Base-by-base conservation (phyloP, 805 yeast genomes). In the Zygoascus tannicola region DNA sequence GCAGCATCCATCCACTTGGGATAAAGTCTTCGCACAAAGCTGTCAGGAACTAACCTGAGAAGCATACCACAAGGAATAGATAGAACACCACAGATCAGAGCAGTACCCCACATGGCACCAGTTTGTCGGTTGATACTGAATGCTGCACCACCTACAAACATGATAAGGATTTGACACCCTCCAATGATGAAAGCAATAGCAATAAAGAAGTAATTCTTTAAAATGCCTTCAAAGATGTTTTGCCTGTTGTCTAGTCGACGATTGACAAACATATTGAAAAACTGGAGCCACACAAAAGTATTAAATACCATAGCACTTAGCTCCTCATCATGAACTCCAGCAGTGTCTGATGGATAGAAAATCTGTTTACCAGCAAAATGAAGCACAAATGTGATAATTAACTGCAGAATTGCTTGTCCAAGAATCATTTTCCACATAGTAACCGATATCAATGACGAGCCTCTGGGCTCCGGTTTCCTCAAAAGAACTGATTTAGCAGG, bases 391-490 rank as follows among this genome's bases (percentile, higher is more conserved):
- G 97, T 90, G 16, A 92, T 75, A 19, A 73, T 59, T 49, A 92
- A 72, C 69, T 92, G 99, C 49, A 78, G 74, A 14, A 71, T 47
- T 1, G 95, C 74, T 66, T 92, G 97, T 2, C 95, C 92, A 40
- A 88, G 48, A 53, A 92, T 92, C 97, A 92, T 90, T 65, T 92
- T 92, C 98, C 98, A 92, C 88, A 92, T 92, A 7, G 95, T 82
- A 2, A 80, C 79, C 4, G 94, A 72, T 52, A 92, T 90, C 64
- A 92, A 71, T 1, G 94, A 84, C 14, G 77, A 74, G 19, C 69
- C 66, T 57, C 96, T 75, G 28, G 94, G 92, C 35, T 81, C 86
- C 1, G 98, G 99, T 57, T 76, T 79, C 43, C 85, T 72, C 50
- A 82, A 76, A 58, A 92, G 69, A 35, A 85, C 80, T 34, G 80